Percentiles rank a stretch among this genome's conserved stretches.
These are phyloP conservation scores for Nicotiana benthamiana DNA, from an alignment of 257 asterid species.

Conservation along the genomic window DNA sequence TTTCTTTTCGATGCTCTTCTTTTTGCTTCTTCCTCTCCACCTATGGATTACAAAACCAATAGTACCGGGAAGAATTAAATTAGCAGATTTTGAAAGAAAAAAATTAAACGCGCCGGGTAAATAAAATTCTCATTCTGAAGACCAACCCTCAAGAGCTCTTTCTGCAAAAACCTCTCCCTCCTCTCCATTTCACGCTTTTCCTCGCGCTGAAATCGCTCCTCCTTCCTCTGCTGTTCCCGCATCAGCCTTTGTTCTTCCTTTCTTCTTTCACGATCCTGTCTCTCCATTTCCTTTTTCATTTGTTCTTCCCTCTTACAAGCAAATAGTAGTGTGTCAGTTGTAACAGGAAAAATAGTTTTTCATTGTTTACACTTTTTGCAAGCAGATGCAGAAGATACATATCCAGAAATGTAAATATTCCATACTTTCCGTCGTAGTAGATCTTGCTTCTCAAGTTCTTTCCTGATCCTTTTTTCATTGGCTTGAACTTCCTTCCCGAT, in stretches of 20 bases:
- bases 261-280: constrained; percentile 79
- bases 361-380: neutral
- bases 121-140: constrained; percentile 5
- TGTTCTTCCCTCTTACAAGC: constrained; percentile 81
- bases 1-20: constrained; percentile 80
- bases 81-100: neutral
- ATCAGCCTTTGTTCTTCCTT: constrained; percentile 79
- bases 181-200: constrained; percentile 98
- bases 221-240: constrained; percentile 80
- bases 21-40: constrained; percentile 91
- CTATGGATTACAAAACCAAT: constrained; percentile 26
- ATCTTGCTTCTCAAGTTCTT: constrained; percentile 90
- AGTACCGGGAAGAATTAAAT: neutral
- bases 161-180: constrained; percentile 87
- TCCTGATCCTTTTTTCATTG: constrained; percentile 62
- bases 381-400: neutral
- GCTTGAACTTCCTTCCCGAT: constrained; percentile 66
- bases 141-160: constrained; percentile 63
- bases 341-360: neutral
- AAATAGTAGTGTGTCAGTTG: constrained; percentile 17
- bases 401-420: constrained; percentile 1
- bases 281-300: constrained; percentile 85
- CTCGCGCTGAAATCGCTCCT: constrained; percentile 92
- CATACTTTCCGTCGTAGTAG: constrained; percentile 67
- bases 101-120: neutral